Percentiles rank a stretch among this genome's conserved stretches.
These are phyloP conservation scores for Verbascum thapsus DNA, from an alignment of 257 asterid species.

Conservation along the genomic window DNA sequence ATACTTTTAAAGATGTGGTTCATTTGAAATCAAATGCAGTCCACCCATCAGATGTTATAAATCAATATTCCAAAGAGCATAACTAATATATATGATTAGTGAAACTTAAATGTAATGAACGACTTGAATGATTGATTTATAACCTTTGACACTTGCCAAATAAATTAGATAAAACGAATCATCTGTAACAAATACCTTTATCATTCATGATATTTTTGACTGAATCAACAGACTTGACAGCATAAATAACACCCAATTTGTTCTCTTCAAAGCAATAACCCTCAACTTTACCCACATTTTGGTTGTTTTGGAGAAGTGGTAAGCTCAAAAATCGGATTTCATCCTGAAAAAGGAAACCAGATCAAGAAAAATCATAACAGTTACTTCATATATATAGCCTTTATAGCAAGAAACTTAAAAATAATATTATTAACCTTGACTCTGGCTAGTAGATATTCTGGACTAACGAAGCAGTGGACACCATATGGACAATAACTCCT, in stretches of 20 bases:
- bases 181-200: background rate
- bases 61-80: background rate
- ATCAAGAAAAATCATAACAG: background rate
- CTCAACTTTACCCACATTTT: background rate
- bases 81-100: too few species aligned
- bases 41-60: background rate
- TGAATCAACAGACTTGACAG: background rate
- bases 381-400: too few species aligned
- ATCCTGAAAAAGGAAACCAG: background rate
- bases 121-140: too few species aligned
- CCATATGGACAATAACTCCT: background rate
- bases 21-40: background rate
- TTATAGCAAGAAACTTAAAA: too few species aligned
- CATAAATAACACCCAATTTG: constrained; percentile 7
- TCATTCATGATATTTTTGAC: background rate
- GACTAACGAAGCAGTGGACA: background rate
- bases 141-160: too few species aligned
- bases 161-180: too few species aligned
- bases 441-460: background rate
- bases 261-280: background rate
- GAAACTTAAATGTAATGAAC: too few species aligned
- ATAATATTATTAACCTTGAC: background rate
- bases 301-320: background rate
- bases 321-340: background rate
- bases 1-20: too few species aligned